Conservation (phyloP, 257 asterid genomes). For the Paraleonurus japonicus region DNA sequence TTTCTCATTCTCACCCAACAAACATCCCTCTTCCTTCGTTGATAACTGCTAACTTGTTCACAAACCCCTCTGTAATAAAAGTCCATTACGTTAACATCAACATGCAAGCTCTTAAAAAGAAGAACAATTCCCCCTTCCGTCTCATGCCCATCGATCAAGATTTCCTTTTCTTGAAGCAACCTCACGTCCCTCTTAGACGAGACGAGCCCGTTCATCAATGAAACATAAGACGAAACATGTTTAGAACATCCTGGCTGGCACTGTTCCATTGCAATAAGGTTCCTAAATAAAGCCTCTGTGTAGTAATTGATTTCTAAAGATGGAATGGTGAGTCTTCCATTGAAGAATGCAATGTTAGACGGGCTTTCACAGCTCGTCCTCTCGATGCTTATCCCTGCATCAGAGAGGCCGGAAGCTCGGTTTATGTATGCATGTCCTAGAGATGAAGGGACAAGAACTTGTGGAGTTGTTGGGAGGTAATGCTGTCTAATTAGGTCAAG, state of each 20-base stretch:
- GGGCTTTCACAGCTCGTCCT: constrained; percentile 22
- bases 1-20: constrained; percentile 27
- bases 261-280: constrained; percentile 52
- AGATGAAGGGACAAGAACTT: constrained; percentile 1
- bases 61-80: constrained; percentile 48
- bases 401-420: constrained; percentile 26
- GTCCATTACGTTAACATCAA: constrained; percentile 31
- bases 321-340: constrained; percentile 39
- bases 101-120: constrained; percentile 33
- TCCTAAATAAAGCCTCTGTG: constrained; percentile 42
- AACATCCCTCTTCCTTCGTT: constrained; percentile 21
- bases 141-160: constrained; percentile 28
- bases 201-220: constrained; percentile 40
- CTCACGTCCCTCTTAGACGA: constrained; percentile 34
- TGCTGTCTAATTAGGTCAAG: constrained; percentile 52
- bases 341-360: constrained; percentile 28
- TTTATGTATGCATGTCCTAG: background rate
- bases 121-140: constrained; percentile 33
- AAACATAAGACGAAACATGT: constrained; percentile 35
- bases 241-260: constrained; percentile 34
- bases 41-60: constrained; percentile 31
- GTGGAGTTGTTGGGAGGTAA: constrained; percentile 28
- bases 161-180: constrained; percentile 31
- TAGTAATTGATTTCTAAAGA: constrained; percentile 30
- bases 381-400: constrained; percentile 34